Conservation (phyloP, 257 asterid genomes). For the Nicotiana knightiana region DNA sequence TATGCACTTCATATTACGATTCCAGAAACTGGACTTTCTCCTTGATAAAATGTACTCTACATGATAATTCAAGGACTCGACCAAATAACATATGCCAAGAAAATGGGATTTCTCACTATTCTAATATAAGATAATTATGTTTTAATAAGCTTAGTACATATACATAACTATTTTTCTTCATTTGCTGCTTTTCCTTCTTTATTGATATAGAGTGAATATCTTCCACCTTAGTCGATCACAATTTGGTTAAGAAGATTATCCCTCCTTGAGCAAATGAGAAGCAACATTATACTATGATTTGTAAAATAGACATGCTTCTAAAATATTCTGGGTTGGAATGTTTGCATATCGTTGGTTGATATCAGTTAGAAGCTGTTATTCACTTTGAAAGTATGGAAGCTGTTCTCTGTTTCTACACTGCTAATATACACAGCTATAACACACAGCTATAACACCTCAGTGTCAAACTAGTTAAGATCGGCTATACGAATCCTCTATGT, state of each 20-base stretch:
- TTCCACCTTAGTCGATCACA: neutral
- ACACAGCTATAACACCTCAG: neutral
- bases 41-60: neutral
- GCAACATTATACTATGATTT: neutral
- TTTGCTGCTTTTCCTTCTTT: conserved; percentile 15
- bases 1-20: neutral
- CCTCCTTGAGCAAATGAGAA: conserved; percentile 1
- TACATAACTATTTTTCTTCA: neutral
- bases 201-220: neutral
- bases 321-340: neutral
- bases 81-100: neutral
- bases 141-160: neutral
- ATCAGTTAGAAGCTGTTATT: neutral
- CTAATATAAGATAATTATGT: neutral
- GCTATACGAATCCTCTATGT: neutral
- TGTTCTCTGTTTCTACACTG: neutral
- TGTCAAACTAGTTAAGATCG: neutral
- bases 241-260: neutral
- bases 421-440: neutral
- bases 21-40: neutral
- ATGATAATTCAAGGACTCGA: neutral
- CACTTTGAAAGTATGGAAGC: neutral
- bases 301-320: neutral
- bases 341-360: neutral
- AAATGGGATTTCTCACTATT: neutral